These are phyloP conservation scores for Saccharomyces paradoxus DNA, from an alignment of 805 yeast genomes.

Conservation along the genomic window DNA sequence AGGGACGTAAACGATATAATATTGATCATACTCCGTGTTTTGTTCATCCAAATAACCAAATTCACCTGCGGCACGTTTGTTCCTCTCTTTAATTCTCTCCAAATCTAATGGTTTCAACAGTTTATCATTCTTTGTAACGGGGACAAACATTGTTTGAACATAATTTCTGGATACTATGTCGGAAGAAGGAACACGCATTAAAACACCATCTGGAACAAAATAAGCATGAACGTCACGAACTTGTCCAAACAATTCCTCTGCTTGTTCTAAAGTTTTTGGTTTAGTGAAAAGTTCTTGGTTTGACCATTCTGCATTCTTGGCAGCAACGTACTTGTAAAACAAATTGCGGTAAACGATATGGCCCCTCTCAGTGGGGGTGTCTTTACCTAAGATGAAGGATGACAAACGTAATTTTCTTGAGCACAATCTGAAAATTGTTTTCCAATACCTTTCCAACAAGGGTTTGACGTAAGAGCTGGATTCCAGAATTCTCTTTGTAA, in stretches of 20 bases:
- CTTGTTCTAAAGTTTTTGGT: constrained; percentile 47
- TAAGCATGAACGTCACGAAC: constrained; percentile 41
- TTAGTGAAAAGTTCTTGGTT: constrained; percentile 46
- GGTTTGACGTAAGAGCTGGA: constrained; percentile 24
- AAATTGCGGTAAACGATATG: constrained; percentile 46
- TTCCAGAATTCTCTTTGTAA: constrained; percentile 21
- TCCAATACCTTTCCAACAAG: constrained; percentile 53
- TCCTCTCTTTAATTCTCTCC: constrained; percentile 27
- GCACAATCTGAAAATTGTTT: constrained; percentile 43
- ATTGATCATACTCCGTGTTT: constrained; percentile 36
- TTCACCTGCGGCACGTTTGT: constrained; percentile 35
- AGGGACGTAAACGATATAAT: constrained; percentile 80
- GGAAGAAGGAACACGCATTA: constrained; percentile 77
- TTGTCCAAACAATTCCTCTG: constrained; percentile 36
- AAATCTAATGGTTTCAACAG: constrained; percentile 36
- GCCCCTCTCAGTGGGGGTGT: constrained; percentile 64
- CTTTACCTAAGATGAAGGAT: constrained; percentile 65
- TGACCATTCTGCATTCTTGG: constrained; percentile 29
- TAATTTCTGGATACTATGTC: constrained; percentile 66
- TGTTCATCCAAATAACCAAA: constrained; percentile 38
- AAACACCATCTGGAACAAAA: constrained; percentile 73
- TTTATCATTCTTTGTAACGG: constrained; percentile 73
- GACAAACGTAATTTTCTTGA: constrained; percentile 60
- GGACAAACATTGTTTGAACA: constrained; percentile 61
- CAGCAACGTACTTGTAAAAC: constrained; percentile 36